phyloP scores from a whole-genome alignment of 2,329 filamentous ascomycete species.

The Neonectria coccinea region DNA sequence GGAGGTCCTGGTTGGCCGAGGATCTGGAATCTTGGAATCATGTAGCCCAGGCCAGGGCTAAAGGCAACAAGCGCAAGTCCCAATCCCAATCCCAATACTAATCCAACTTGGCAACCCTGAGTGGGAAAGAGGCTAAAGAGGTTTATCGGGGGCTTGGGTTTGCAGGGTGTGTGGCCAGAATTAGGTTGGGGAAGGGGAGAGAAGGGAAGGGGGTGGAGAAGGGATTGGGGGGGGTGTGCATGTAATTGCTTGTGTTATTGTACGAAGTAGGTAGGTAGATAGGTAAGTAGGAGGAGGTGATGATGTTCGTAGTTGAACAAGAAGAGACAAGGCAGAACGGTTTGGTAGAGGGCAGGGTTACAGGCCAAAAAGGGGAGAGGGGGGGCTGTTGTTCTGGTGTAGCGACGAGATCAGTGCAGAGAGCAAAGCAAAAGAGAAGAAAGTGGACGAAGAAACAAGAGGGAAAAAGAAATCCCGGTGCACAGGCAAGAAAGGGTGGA shows the following conservation, averaged over 20 bases:
- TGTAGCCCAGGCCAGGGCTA: conserved; percentile 37
- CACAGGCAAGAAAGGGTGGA: neutral
- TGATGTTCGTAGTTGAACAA: conserved; percentile 15
- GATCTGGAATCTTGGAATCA: conserved; percentile 45
- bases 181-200: conserved; percentile 21
- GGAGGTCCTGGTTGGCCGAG: conserved; percentile 45
- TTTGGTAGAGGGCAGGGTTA: conserved; percentile 29
- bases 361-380: conserved; percentile 25
- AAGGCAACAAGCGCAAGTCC: conserved; percentile 40
- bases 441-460: conserved; percentile 7
- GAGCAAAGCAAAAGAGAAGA: conserved; percentile 8
- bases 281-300: conserved; percentile 15
- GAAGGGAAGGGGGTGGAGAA: conserved; percentile 2
- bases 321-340: conserved; percentile 23
- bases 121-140: conserved; percentile 31
- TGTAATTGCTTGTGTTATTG: neutral
- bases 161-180: conserved; percentile 27
- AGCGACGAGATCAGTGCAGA: conserved; percentile 11
- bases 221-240: conserved; percentile 7
- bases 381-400: conserved; percentile 12
- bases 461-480: conserved; percentile 8
- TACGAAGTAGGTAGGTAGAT: neutral
- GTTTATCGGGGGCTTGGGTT: conserved; percentile 26
- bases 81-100: conserved; percentile 20
- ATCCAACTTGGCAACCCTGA: conserved; percentile 38